A percentile compares a stretch with the other conserved stretches of the same genome.
These are phyloP conservation scores for Acrodontium crateriforme DNA, from an alignment of 2,329 filamentous ascomycete genomes.

Conservation along the genomic window DNA sequence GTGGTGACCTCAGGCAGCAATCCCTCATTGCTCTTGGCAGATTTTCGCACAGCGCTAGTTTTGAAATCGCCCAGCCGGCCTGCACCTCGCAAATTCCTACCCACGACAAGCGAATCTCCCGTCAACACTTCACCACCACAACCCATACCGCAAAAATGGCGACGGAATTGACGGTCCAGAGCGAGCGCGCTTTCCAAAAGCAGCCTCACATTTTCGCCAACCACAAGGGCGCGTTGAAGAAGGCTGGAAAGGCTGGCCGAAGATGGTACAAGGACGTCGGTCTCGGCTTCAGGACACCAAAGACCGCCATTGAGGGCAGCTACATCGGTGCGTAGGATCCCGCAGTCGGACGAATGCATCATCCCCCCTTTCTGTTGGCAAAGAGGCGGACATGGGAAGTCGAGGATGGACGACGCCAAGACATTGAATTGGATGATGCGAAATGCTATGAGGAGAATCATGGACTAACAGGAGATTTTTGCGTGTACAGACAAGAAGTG, in stretches of 20 bases:
- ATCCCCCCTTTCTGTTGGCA: too few relatives aligned
- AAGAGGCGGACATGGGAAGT: too few relatives aligned
- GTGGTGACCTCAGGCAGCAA: too few relatives aligned
- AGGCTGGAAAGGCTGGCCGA: conserved; percentile 81
- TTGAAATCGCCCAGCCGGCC: too few relatives aligned
- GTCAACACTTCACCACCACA: neutral
- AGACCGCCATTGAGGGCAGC: conserved; percentile 93
- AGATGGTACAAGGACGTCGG: conserved; percentile 99
- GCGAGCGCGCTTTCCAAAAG: conserved; percentile 99
- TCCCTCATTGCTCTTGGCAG: too few relatives aligned
- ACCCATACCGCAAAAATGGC: conserved; percentile 55
- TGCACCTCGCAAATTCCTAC: neutral
- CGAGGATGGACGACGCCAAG: too few relatives aligned
- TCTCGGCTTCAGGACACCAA: conserved; percentile 97
- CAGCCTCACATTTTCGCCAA: conserved; percentile 99
- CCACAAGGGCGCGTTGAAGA: conserved; percentile 74
- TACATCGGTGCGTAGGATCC: conserved; percentile 74
- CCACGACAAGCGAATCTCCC: conserved; percentile 1
- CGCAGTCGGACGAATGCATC: too few relatives aligned
- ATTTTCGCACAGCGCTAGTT: too few relatives aligned
- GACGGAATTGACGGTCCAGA: conserved; percentile 98
- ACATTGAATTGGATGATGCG: conserved; percentile 2
- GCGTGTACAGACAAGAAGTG: conserved; percentile 87
- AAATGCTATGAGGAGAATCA: conserved; percentile 2
- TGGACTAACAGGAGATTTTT: conserved; percentile 8